Conservation (phyloP, 345 rosid genomes). For the Linum tenue region DNA sequence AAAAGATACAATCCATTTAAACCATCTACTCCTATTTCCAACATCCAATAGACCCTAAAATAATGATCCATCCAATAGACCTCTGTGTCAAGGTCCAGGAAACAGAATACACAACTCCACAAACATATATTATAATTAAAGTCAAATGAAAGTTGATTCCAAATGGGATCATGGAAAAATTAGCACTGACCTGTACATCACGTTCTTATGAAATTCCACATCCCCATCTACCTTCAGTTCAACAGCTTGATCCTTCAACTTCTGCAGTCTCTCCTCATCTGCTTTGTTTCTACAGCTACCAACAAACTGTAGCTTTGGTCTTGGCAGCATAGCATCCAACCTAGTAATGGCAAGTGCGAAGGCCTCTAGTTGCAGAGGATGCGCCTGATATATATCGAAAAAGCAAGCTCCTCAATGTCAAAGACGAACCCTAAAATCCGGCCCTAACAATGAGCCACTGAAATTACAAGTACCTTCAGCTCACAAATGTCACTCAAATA, state of each 20-base stretch:
- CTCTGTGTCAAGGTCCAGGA: too few relatives aligned
- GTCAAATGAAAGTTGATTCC: not conserved
- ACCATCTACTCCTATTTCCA: too few relatives aligned
- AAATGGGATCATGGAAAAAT: not conserved
- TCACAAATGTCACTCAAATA: conserved; percentile 23
- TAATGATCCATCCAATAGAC: too few relatives aligned
- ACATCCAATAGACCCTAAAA: too few relatives aligned
- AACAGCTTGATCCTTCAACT: conserved; percentile 57
- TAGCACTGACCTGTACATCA: conserved; percentile 54
- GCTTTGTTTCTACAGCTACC: conserved; percentile 86
- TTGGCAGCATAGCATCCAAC: conserved; percentile 38
- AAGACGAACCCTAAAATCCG: conserved; percentile 6
- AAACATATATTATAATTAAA: too few relatives aligned
- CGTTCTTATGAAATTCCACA: conserved; percentile 68
- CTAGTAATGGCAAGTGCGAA: conserved; percentile 52
- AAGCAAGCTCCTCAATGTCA: conserved; percentile 21
- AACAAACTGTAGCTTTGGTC: conserved; percentile 82
- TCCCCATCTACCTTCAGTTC: conserved; percentile 49
- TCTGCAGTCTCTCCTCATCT: conserved; percentile 75
- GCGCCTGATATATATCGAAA: conserved; percentile 67
- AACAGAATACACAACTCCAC: too few relatives aligned
- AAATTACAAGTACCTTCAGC: conserved; percentile 24
- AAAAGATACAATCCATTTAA: too few relatives aligned
- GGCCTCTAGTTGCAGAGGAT: conserved; percentile 81
- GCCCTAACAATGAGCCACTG: conserved; percentile 21